phyloP scores from a whole-genome alignment of 1,284 basidiomycete species.

The Microbotryomycetes sp. region DNA sequence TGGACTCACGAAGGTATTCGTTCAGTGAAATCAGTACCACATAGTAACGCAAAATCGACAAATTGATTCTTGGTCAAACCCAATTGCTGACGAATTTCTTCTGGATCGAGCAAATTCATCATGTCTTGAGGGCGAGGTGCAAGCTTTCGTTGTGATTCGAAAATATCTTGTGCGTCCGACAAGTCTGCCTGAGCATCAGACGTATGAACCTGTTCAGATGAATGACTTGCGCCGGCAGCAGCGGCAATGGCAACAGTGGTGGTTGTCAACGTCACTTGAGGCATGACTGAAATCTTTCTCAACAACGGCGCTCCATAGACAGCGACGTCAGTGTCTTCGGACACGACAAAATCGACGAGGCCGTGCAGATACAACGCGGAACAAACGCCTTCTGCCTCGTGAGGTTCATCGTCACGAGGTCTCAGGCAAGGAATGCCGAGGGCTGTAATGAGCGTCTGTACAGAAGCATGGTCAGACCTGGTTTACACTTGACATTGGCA shows the following conservation, averaged over 20 bases:
- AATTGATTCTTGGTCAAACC: slow-evolving; percentile 54
- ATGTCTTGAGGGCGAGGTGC: neutral
- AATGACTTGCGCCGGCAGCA: neutral
- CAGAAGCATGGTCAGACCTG: neutral
- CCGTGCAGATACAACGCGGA: slow-evolving; percentile 9
- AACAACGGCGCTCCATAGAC: slow-evolving; percentile 28
- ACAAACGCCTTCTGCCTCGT: slow-evolving; percentile 32
- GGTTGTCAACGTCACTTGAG: neutral
- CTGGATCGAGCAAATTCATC: slow-evolving; percentile 24
- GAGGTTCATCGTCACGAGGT: slow-evolving; percentile 8
- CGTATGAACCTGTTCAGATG: too few relatives aligned
- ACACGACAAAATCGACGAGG: slow-evolving; percentile 22
- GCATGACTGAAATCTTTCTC: slow-evolving; percentile 1
- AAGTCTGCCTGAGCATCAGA: too few relatives aligned
- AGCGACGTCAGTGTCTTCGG: slow-evolving; percentile 30
- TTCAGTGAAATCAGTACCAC: slow-evolving; percentile 81
- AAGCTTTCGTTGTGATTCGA: neutral
- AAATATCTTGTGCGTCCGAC: neutral
- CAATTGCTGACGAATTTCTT: slow-evolving; percentile 55
- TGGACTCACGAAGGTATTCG: slow-evolving; percentile 51
- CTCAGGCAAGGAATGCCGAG: slow-evolving; percentile 25
- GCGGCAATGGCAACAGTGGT: neutral
- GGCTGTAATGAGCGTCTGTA: slow-evolving; percentile 13
- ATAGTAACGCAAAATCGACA: slow-evolving; percentile 73
- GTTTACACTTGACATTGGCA: neutral